These are phyloP conservation scores for Alternaria angustiovoidea DNA, from an alignment of 2,329 filamentous ascomycete genomes.

Conservation along the genomic window DNA sequence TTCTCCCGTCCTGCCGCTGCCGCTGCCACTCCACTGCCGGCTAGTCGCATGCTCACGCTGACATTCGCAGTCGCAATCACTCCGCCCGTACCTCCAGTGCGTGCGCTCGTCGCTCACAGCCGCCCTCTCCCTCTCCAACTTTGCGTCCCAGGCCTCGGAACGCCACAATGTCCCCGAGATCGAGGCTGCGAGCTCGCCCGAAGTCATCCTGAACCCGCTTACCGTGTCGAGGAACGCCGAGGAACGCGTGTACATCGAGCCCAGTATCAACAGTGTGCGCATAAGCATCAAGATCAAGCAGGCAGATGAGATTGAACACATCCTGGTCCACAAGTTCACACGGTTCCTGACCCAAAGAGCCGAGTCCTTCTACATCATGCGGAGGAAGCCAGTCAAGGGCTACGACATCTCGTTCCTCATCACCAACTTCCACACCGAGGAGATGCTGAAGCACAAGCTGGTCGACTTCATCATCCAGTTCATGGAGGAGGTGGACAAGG, in stretches of 20 bases:
- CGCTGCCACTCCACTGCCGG: background rate
- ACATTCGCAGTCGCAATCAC: slow-evolving; percentile 80
- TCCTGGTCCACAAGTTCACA: slow-evolving; percentile 98
- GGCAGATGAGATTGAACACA: slow-evolving; percentile 98
- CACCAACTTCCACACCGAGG: slow-evolving; percentile 98
- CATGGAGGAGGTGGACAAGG: slow-evolving; percentile 99
- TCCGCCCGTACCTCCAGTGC: slow-evolving; percentile 94
- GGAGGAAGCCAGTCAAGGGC: slow-evolving; percentile 96
- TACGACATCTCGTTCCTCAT: slow-evolving; percentile 99
- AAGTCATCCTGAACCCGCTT: slow-evolving; percentile 90
- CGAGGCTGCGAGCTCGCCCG: slow-evolving; percentile 89
- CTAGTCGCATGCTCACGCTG: slow-evolving; percentile 26
- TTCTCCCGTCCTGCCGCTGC: background rate
- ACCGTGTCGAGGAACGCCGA: slow-evolving; percentile 95
- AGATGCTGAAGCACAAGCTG: slow-evolving; percentile 98
- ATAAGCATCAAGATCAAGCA: slow-evolving; percentile 99
- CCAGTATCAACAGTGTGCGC: slow-evolving; percentile 94
- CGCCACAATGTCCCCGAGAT: slow-evolving; percentile 98
- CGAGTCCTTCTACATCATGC: slow-evolving; percentile 94
- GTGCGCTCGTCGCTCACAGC: slow-evolving; percentile 94
- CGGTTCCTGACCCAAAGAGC: slow-evolving; percentile 95
- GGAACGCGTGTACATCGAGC: slow-evolving; percentile 94
- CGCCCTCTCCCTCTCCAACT: slow-evolving; percentile 93
- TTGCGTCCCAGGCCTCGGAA: slow-evolving; percentile 95
- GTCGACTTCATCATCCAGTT: slow-evolving; percentile 99